These are phyloP conservation scores for Phytophthora uliginosa DNA, from an alignment of 352 stramenopile genomes.

Conservation along the genomic window DNA sequence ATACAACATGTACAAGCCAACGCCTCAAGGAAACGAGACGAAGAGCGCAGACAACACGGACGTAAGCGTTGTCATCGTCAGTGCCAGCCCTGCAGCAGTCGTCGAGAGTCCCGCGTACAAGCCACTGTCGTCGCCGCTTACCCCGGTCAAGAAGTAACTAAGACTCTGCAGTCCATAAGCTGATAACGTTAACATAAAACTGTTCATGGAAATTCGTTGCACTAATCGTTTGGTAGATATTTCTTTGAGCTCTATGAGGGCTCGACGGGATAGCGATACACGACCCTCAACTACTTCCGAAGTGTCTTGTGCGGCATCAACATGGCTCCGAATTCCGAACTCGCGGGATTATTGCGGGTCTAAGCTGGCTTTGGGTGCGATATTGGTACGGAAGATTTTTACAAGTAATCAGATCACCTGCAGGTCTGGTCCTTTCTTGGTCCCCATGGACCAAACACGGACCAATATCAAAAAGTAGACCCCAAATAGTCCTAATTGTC, in stretches of 20 bases:
- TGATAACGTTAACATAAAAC: not conserved
- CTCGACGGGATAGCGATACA: too few species aligned
- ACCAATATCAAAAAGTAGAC: too few species aligned
- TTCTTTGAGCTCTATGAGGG: not conserved
- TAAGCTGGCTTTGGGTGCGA: too few species aligned
- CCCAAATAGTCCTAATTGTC: too few species aligned
- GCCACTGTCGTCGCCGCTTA: not conserved
- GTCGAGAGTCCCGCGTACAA: not conserved
- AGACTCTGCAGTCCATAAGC: not conserved
- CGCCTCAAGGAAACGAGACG: not conserved
- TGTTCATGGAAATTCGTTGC: not conserved
- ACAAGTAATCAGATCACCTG: too few species aligned
- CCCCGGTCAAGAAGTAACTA: not conserved
- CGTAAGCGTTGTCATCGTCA: not conserved
- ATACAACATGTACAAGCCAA: constrained; percentile 51
- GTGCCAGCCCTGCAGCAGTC: not conserved
- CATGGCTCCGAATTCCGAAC: too few species aligned
- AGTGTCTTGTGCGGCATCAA: not conserved
- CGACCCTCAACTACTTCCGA: not conserved
- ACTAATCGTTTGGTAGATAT: not conserved
- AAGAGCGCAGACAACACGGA: constrained; percentile 2
- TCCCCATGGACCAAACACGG: too few species aligned
- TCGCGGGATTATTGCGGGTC: too few species aligned
- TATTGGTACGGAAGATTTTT: too few species aligned
- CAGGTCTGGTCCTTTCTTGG: too few species aligned